Evolutionary conservation across 2,329 filamentous ascomycete genomes (phyloP).

Genomic region (Colletotrichum sansevieriae): DNA sequence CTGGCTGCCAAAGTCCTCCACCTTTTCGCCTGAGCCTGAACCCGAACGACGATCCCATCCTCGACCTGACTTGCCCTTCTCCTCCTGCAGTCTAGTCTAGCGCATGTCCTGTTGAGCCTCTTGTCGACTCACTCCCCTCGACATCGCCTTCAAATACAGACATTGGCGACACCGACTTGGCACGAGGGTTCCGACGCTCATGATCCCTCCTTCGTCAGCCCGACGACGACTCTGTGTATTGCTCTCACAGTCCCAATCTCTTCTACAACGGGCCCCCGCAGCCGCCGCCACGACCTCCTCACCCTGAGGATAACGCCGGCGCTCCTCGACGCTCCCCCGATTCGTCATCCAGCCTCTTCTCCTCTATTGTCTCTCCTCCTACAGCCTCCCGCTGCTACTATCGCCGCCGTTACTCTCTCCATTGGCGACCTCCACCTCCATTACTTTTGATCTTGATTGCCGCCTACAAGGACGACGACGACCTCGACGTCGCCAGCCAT

Average conservation of each 20-base stretch:
- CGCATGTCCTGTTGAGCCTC: slow-evolving; percentile 33
- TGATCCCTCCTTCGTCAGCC: slow-evolving; percentile 27
- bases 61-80: slow-evolving; percentile 37
- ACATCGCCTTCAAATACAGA: background rate
- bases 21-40: slow-evolving; percentile 38
- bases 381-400: slow-evolving; percentile 6
- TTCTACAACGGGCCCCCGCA: slow-evolving; percentile 41
- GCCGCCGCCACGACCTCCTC: slow-evolving; percentile 36
- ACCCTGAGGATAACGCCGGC: slow-evolving; percentile 33
- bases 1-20: slow-evolving; percentile 24
- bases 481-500: slow-evolving; percentile 51
- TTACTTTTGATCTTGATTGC: slow-evolving; percentile 3
- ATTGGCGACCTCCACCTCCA: slow-evolving; percentile 9
- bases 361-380: slow-evolving; percentile 12
- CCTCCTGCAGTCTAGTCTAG: slow-evolving; percentile 31
- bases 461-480: background rate
- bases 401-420: background rate
- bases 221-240: slow-evolving; percentile 14
- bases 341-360: slow-evolving; percentile 25
- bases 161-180: slow-evolving; percentile 7
- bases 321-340: slow-evolving; percentile 35
- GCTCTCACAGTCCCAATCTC: slow-evolving; percentile 35
- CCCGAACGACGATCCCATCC: slow-evolving; percentile 37
- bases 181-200: slow-evolving; percentile 20
- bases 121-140: slow-evolving; percentile 5